Evolutionary conservation across 768 basidiomycete genomes (phyloP).

Genomic region (Termitomyces sp.): DNA sequence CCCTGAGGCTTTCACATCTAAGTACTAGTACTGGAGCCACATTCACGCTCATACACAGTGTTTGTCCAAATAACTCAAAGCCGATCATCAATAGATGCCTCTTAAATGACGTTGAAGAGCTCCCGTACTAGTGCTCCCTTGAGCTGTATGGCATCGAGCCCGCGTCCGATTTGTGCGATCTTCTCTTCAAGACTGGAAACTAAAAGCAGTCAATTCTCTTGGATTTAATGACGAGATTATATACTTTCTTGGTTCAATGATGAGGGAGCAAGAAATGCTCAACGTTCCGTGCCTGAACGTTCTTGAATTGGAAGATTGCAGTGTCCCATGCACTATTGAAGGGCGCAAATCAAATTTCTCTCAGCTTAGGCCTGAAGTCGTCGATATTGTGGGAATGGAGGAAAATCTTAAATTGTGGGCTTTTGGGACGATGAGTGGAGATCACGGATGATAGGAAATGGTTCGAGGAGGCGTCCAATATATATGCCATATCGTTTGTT

Average conservation of each 20-base stretch:
- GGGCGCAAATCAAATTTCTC: neutral
- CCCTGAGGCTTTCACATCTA: neutral
- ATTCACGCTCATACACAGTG: neutral
- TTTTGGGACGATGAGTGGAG: neutral
- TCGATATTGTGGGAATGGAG: neutral
- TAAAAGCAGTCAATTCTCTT: too few relatives aligned
- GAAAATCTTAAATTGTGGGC: neutral
- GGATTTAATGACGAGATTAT: neutral
- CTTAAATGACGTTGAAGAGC: too few relatives aligned
- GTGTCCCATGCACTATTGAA: neutral
- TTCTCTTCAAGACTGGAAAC: too few relatives aligned
- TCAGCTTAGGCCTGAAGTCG: neutral
- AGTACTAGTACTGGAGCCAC: neutral
- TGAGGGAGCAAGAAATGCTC: conserved; percentile 17
- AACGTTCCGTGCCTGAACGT: conserved; percentile 25
- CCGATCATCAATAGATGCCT: too few relatives aligned
- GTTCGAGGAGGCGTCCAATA: neutral
- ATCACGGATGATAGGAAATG: neutral
- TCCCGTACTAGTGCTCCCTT: neutral
- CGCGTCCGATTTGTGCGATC: conserved; percentile 51
- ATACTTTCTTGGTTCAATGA: neutral
- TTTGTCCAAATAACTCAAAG: neutral
- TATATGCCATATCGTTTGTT: neutral
- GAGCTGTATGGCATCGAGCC: conserved; percentile 44
- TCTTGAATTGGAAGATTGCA: neutral